Evolutionary conservation across 78 protist genomes (phyloP).

Genomic region (Anaeramoeba flamelloides): DNA sequence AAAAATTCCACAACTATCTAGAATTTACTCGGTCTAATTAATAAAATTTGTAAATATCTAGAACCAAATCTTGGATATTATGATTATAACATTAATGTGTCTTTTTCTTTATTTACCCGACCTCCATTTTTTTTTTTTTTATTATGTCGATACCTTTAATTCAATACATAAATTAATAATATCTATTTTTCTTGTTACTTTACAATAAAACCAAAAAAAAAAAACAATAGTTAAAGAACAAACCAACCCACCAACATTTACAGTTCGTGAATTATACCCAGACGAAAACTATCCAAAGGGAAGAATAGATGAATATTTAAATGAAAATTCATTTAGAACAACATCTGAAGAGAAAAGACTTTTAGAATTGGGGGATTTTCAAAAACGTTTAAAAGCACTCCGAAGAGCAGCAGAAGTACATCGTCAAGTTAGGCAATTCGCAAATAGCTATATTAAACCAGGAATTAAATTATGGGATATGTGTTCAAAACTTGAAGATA

Average conservation of each 20-base stretch:
- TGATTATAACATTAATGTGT: no score
- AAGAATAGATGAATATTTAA: background rate
- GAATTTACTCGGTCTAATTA: no score
- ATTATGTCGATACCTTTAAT: no score
- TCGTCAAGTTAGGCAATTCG: slow-evolving; percentile 5
- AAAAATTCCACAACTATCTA: no score
- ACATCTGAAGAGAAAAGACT: background rate
- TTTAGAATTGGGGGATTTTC: background rate
- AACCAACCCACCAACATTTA: background rate
- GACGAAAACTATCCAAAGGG: background rate
- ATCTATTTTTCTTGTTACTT: no score
- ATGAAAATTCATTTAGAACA: background rate
- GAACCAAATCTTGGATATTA: no score
- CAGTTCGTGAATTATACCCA: background rate
- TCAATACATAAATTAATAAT: no score
- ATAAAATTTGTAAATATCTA: no score
- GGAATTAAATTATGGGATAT: background rate
- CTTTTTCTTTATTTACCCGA: no score
- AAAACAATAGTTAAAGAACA: no score
- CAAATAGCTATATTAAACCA: background rate
- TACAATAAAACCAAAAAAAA: no score
- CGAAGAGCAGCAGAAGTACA: slow-evolving; percentile 16
- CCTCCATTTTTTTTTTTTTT: no score
- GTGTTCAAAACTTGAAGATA: background rate
- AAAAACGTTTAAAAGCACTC: background rate